Evolutionary conservation across 345 rosid species (phyloP).

Genomic region (Salix koriyanagi): DNA sequence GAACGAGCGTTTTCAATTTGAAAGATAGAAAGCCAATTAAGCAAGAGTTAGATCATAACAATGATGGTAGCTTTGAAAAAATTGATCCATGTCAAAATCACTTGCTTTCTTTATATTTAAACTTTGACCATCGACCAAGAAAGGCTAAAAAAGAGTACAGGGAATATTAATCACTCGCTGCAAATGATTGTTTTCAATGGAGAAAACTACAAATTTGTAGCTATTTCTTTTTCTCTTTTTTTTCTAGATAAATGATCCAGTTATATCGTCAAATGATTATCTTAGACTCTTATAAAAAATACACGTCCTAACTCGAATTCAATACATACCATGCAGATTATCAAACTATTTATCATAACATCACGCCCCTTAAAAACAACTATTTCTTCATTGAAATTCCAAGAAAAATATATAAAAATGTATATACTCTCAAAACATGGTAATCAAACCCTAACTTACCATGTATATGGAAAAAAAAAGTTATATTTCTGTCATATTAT

Average conservation of each 20-base stretch:
- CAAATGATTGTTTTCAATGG: background rate
- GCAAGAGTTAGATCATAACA: background rate
- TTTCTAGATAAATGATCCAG: too few relatives aligned
- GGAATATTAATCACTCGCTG: background rate
- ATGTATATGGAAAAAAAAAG: too few relatives aligned
- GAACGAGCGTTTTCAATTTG: background rate
- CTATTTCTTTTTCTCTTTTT: too few relatives aligned
- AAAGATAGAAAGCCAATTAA: background rate
- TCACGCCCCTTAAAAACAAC: fast-evolving
- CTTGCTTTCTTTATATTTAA: background rate
- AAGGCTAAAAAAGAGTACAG: background rate
- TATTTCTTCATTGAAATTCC: too few relatives aligned
- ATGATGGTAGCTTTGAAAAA: background rate
- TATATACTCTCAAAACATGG: too few relatives aligned
- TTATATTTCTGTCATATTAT: too few relatives aligned
- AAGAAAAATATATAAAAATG: too few relatives aligned
- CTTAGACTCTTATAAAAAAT: fast-evolving
- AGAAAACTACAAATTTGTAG: too few relatives aligned
- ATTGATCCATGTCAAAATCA: background rate
- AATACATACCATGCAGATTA: fast-evolving
- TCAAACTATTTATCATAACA: too few relatives aligned
- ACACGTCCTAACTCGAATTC: fast-evolving
- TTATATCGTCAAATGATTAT: too few relatives aligned
- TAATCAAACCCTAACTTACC: too few relatives aligned
- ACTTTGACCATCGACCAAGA: background rate